These are phyloP conservation scores for Effrenium voratum DNA, from an alignment of 73 alveolate genomes.

Conservation along the genomic window DNA sequence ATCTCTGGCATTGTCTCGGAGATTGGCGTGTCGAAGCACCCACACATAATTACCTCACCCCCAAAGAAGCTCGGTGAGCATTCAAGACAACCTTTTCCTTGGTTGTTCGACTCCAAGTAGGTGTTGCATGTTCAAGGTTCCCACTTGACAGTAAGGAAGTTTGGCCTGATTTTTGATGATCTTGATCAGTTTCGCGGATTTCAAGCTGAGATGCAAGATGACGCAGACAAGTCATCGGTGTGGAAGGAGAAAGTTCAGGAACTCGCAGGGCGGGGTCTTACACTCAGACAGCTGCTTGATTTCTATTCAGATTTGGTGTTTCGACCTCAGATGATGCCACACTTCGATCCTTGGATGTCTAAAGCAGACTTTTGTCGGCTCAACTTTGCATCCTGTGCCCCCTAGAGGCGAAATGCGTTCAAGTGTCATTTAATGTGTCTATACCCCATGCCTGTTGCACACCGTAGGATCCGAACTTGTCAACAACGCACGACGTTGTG, in stretches of 20 bases:
- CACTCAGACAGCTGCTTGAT: slow-evolving; percentile 61
- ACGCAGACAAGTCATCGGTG: background rate
- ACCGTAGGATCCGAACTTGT: background rate
- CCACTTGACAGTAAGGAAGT: background rate
- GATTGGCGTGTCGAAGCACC: background rate
- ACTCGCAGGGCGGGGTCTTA: slow-evolving; percentile 37
- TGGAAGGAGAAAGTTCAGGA: slow-evolving; percentile 59
- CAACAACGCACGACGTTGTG: slow-evolving; percentile 74
- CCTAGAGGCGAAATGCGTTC: background rate
- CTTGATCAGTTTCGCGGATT: background rate
- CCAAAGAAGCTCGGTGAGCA: background rate
- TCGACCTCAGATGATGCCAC: slow-evolving; percentile 14
- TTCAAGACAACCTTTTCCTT: background rate
- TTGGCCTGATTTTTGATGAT: background rate
- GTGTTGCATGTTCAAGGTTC: background rate
- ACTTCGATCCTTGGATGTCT: slow-evolving; percentile 18
- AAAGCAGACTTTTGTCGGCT: background rate
- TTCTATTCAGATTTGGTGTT: slow-evolving; percentile 35
- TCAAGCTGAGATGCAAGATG: background rate
- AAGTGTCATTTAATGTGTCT: background rate
- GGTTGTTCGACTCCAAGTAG: background rate
- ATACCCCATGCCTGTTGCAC: background rate
- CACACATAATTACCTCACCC: no score
- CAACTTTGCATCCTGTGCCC: background rate
- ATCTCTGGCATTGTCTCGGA: slow-evolving; percentile 57